Evolutionary conservation across 1,284 basidiomycete genomes (phyloP), one percentile per base, ranked within the genome.

Genomic region (Apiotrichum veenhuisii): DNA sequence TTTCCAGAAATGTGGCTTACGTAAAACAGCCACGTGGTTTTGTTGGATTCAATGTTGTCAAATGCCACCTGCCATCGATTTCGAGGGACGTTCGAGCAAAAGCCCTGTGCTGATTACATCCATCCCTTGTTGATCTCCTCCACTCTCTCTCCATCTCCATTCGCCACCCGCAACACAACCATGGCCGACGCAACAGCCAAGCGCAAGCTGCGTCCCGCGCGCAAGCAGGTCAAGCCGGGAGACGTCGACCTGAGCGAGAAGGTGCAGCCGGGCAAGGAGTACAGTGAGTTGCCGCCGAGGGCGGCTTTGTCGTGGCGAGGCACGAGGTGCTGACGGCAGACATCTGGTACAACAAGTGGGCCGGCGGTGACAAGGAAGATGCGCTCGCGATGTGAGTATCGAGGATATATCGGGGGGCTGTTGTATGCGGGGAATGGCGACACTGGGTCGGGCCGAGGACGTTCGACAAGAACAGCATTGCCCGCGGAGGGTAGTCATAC

Each of bases 311-410:
- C 33, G 12, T 8, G 5, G 12, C 23, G n/a, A n/a, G n/a, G n/a
- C n/a, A n/a, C n/a, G n/a, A n/a, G n/a, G n/a, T n/a, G 45, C 66
- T 76, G 52, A 66, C 54, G 54, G 54, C 68, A 91, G 94, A 98
- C 76, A 89, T 96, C 58, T 98, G 95, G 95, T 98, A 98, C 78
- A 96, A 98, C 78, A 98, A 98, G 80, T 98, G 93, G 91, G 92
- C 93, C 37, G 89, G 93, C 61, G 92, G 92, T 57, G 92, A 96
- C 73, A 84, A 90, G 50, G 93, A 95, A 76, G 93, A 96, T 71
- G 88, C 85, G 60, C 90, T 94, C 70, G 93, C 91, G 44, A 91
- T 89, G 88, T 91, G 68, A 58, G 87, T 81, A 11, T 7, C 9
- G 40, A 17, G 37, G 37, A n/a, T n/a, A n/a, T n/a, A n/a, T n/a